Evolutionary conservation across 2,329 filamentous ascomycete species (phyloP).

Genomic region (Nannizziopsis barbatae): DNA sequence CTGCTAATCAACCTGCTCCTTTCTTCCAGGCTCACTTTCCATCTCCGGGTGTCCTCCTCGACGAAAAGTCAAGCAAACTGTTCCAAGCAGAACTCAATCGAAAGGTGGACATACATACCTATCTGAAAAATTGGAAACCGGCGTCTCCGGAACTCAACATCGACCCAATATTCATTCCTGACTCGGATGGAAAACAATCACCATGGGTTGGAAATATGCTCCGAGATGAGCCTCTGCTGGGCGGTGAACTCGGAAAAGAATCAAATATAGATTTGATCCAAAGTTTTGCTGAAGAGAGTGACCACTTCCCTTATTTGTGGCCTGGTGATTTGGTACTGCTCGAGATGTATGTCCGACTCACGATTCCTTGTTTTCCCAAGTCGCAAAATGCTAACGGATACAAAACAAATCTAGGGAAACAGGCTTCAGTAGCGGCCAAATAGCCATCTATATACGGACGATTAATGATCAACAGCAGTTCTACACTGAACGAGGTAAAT

Average conservation of each 20-base stretch:
- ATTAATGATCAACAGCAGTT: slow-evolving; percentile 34
- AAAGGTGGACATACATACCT: slow-evolving; percentile 32
- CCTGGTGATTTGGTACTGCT: slow-evolving; percentile 34
- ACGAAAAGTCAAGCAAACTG: slow-evolving; percentile 20
- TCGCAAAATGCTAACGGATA: slow-evolving; percentile 5
- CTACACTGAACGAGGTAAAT: slow-evolving; percentile 35
- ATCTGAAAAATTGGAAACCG: slow-evolving; percentile 32
- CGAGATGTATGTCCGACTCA: slow-evolving; percentile 20
- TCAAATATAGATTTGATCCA: slow-evolving; percentile 7
- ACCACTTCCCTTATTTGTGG: slow-evolving; percentile 26
- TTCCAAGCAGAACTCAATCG: slow-evolving; percentile 27
- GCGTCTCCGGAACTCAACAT: slow-evolving; percentile 2
- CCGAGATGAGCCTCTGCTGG: slow-evolving; percentile 9
- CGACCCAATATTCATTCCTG: slow-evolving; percentile 9
- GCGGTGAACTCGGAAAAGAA: slow-evolving; percentile 7
- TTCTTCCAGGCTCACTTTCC: slow-evolving; percentile 1
- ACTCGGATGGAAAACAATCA: no score
- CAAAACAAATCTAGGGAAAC: slow-evolving; percentile 8
- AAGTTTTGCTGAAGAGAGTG: slow-evolving; percentile 23
- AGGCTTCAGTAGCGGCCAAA: slow-evolving; percentile 20
- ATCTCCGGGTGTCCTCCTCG: not conserved
- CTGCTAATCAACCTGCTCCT: no score
- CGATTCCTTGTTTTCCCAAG: slow-evolving; percentile 14
- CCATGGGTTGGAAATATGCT: slow-evolving; percentile 14
- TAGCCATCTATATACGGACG: slow-evolving; percentile 34